Base-by-base conservation (phyloP, 352 stramenopile genomes). In the Pythium dissotocum region DNA sequence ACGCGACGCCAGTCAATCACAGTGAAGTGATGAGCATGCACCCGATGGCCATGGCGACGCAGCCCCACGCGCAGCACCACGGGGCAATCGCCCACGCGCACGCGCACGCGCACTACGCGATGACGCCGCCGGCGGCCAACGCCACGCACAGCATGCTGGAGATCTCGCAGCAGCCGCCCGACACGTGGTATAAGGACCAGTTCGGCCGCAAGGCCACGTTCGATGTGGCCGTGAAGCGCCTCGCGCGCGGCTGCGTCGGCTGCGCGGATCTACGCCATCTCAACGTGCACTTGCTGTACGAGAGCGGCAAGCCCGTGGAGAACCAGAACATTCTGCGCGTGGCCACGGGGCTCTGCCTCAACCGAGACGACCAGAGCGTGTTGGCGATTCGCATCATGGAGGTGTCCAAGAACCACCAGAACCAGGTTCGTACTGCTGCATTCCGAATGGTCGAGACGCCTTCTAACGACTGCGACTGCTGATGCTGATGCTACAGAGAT, bases 331-430 rank as follows among this genome's bases (percentile, higher is more conserved):
- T 93, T 44, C 53, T 91, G 54, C 82, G 83, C 36, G 77, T 90
- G 40, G 77, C 76, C 32, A 76, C 79, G 2, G 85, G 83, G 0
- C 73, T 91, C 33, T 93, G 81, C 62, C 75, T 93, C 5, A 80
- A 83, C 71, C 83, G 79, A 56, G 65, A 83, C 35, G 69, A 82
- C 52, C 57, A 77, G 26, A 93, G 80, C 61, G 70, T 69, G 8
- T 52, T 93, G 12, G 77, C 72, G 44, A 68, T 93, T 33, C 85
- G 85, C 18, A 91, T 93, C 64, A 87, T 87, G 60, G 82, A 93
- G 52, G 85, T 93, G 6, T 93, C 85, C 38, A 93, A 93, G 72
- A 93, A 93, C 68, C 83, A 93, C 52, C 75, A 90, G 60, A 93
- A 93, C 72, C 83, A 91, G 83, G 83, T 91, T n/a, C 28, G 62